Conservation (phyloP, 345 rosid species). For the Carallia brachiata region DNA sequence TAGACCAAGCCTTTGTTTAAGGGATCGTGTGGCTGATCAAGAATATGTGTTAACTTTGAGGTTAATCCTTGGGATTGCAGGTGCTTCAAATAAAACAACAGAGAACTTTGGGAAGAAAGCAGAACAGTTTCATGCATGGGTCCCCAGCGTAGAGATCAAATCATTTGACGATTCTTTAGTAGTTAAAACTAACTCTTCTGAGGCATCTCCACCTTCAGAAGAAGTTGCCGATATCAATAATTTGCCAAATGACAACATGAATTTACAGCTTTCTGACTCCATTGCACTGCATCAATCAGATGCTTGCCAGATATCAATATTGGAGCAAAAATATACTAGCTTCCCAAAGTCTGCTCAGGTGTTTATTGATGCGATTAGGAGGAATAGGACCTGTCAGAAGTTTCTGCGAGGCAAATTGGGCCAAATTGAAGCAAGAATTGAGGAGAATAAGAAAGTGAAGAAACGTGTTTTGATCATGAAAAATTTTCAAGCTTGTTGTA, state of each 20-base stretch:
- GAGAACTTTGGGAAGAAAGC: slow-evolving; percentile 32
- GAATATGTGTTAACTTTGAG: background rate
- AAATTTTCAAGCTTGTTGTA: slow-evolving; percentile 75
- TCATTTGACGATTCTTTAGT: slow-evolving; percentile 30
- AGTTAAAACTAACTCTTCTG: slow-evolving; percentile 37
- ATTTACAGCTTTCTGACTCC: slow-evolving; percentile 27
- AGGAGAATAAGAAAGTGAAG: slow-evolving; percentile 74
- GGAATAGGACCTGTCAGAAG: slow-evolving; percentile 79
- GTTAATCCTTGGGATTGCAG: slow-evolving; percentile 19
- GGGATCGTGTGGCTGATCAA: background rate
- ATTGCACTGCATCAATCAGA: slow-evolving; percentile 29
- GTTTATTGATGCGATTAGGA: slow-evolving; percentile 72
- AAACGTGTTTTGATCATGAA: slow-evolving; percentile 64
- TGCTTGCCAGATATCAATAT: slow-evolving; percentile 29
- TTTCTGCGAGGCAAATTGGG: slow-evolving; percentile 59
- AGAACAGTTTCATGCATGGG: slow-evolving; percentile 32
- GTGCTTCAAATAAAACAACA: slow-evolving; percentile 17
- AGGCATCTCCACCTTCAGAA: slow-evolving; percentile 39
- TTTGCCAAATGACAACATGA: slow-evolving; percentile 28
- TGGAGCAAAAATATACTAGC: slow-evolving; percentile 35
- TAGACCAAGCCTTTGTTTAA: no score
- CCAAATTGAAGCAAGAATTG: slow-evolving; percentile 72
- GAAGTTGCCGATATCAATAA: slow-evolving; percentile 22
- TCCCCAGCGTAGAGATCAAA: slow-evolving; percentile 23
- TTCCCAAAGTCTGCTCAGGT: slow-evolving; percentile 70